These are phyloP conservation scores for Pseudogymnoascus sp. DNA, from an alignment of 2,329 filamentous ascomycete genomes.

Conservation along the genomic window DNA sequence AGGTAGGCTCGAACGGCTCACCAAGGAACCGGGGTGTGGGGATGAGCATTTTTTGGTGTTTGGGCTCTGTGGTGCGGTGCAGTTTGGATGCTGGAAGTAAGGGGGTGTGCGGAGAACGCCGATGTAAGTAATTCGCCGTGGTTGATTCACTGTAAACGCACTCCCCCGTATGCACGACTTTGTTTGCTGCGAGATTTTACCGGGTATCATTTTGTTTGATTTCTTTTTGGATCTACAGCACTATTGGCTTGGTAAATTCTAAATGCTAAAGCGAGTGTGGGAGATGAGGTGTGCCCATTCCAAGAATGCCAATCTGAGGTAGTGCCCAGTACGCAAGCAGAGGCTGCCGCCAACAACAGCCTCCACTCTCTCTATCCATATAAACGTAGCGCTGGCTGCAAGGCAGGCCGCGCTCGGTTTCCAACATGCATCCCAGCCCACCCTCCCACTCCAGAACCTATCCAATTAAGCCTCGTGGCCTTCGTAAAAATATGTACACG, in stretches of 20 bases:
- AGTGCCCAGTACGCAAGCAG: background rate
- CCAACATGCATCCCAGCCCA: conserved; percentile 1
- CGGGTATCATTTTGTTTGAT: conserved; percentile 2
- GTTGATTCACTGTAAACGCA: background rate
- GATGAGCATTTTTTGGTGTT: background rate
- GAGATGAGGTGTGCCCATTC: conserved; percentile 3
- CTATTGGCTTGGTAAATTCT: background rate
- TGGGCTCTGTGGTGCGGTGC: background rate
- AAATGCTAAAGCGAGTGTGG: conserved; percentile 7
- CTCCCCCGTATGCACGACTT: background rate
- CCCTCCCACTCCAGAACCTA: background rate
- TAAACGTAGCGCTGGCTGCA: background rate
- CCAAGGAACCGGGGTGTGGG: background rate
- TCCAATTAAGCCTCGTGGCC: background rate
- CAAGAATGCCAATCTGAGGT: background rate
- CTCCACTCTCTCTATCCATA: background rate
- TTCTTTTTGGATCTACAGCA: background rate
- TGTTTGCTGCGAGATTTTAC: background rate
- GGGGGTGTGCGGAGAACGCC: background rate
- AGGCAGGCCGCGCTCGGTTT: background rate
- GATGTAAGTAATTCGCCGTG: background rate
- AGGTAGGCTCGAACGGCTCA: background rate
- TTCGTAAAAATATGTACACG: conserved; percentile 4
- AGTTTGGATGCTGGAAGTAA: background rate
- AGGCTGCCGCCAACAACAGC: background rate